Percentiles rank a stretch among this genome's conserved stretches.
These are phyloP conservation scores for Peronospora belbahrii DNA, from an alignment of 352 stramenopile species.

Conservation along the genomic window DNA sequence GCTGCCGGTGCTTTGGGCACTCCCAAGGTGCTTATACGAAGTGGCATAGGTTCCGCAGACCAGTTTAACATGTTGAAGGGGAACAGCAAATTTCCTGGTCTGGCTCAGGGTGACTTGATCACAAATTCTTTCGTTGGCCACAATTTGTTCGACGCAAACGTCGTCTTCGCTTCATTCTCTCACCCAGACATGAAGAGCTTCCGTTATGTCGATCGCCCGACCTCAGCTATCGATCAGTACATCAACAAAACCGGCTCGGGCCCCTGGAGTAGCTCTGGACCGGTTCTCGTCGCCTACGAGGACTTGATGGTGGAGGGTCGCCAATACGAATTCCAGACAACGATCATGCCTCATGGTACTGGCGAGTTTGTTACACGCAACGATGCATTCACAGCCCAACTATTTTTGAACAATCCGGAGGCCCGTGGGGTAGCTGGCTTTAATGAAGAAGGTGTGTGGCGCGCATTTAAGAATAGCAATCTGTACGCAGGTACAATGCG, in stretches of 20 bases:
- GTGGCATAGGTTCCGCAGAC: conserved; percentile 55
- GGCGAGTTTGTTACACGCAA: conserved; percentile 20
- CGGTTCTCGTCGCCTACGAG: conserved; percentile 54
- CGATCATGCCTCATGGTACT: conserved; percentile 40
- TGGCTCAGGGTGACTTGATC: conserved; percentile 31
- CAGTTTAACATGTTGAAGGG: conserved; percentile 44
- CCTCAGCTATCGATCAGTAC: conserved; percentile 47
- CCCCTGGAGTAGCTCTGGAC: conserved; percentile 34
- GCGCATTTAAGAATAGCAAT: conserved; percentile 28
- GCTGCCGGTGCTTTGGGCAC: conserved; percentile 53
- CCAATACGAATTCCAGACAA: conserved; percentile 57
- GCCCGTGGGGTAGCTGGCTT: conserved; percentile 41
- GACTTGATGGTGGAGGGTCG: conserved; percentile 44
- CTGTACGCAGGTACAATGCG: conserved; percentile 36
- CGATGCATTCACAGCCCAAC: conserved; percentile 32
- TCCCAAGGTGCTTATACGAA: conserved; percentile 78
- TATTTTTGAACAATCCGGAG: conserved; percentile 66
- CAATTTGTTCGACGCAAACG: conserved; percentile 52
- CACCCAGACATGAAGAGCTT: conserved; percentile 51
- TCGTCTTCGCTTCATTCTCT: conserved; percentile 39
- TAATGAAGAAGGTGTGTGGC: conserved; percentile 30
- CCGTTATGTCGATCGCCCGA: conserved; percentile 21
- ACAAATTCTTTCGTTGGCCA: conserved; percentile 49
- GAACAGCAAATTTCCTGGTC: conserved; percentile 40
- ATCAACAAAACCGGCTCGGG: conserved; percentile 33